Conservation (phyloP, 805 yeast genomes). For the Barnettozyma siamensis region DNA sequence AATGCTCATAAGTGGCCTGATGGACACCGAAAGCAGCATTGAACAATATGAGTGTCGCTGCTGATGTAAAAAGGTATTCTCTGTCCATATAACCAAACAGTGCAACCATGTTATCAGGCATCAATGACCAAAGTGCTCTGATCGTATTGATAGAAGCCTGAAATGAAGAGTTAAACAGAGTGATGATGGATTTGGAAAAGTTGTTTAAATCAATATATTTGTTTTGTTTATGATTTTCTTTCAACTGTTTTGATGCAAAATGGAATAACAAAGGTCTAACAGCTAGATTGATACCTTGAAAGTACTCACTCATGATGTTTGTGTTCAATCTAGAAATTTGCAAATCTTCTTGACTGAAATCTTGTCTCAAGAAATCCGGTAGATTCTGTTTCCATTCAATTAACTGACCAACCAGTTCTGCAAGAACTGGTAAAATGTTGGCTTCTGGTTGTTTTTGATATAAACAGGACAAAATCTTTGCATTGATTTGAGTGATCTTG, state of each 20-base stretch:
- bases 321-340: constrained; percentile 61
- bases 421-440: constrained; percentile 70
- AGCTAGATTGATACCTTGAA: constrained; percentile 76
- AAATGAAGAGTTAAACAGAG: constrained; percentile 67
- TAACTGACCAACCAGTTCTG: constrained; percentile 60
- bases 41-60: constrained; percentile 66
- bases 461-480: constrained; percentile 59
- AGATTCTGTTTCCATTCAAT: constrained; percentile 62
- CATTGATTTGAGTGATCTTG: constrained; percentile 72
- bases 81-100: constrained; percentile 84
- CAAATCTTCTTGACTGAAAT: constrained; percentile 46
- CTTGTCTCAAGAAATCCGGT: constrained; percentile 60
- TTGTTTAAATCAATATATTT: constrained; percentile 58
- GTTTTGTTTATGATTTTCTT: constrained; percentile 39
- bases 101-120: constrained; percentile 79
- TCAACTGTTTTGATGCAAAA: constrained; percentile 63
- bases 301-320: constrained; percentile 75
- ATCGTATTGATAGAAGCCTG: constrained; percentile 77
- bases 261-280: constrained; percentile 73
- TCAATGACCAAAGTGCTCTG: constrained; percentile 64
- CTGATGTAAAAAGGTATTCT: constrained; percentile 71
- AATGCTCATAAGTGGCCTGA: constrained; percentile 63
- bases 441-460: constrained; percentile 72
- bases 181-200: constrained; percentile 62
- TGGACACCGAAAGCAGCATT: constrained; percentile 80